Percentiles rank a stretch among this genome's conserved stretches.
Evolutionary conservation across 768 basidiomycete genomes (phyloP).

Genomic region (Trametes cubensis): DNA sequence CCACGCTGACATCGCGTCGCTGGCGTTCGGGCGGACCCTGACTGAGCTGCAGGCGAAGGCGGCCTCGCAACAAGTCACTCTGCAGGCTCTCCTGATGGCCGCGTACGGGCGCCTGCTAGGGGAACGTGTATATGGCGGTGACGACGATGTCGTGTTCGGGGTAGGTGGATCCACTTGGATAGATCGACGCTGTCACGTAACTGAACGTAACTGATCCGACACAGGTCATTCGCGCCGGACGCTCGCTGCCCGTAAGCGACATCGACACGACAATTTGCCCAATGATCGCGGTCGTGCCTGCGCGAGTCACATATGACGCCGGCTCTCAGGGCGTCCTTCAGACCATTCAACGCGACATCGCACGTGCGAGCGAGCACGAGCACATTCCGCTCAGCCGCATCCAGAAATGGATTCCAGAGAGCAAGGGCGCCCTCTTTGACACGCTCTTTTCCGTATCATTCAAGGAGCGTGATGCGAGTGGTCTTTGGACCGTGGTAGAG

Average conservation of each 20-base stretch:
- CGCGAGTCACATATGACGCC: conserved; percentile 28
- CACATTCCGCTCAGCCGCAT: conserved; percentile 35
- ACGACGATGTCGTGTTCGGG: conserved; percentile 37
- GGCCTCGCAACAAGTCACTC: conserved; percentile 32
- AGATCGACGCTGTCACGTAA: neutral
- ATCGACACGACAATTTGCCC: conserved; percentile 32
- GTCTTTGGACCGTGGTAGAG: conserved; percentile 31
- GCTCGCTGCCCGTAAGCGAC: conserved; percentile 32
- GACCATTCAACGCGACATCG: conserved; percentile 33
- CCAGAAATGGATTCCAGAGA: conserved; percentile 34
- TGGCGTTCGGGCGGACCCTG: conserved; percentile 21
- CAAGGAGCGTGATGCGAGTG: conserved; percentile 28
- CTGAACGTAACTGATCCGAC: neutral
- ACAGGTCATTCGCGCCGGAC: conserved; percentile 38
- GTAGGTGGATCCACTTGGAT: conserved; percentile 27
- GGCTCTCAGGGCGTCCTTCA: conserved; percentile 23
- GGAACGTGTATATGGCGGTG: conserved; percentile 24
- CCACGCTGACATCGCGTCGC: conserved; percentile 12
- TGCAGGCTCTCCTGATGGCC: conserved; percentile 36
- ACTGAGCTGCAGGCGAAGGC: conserved; percentile 28
- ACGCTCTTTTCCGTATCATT: conserved; percentile 36
- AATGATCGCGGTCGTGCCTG: conserved; percentile 35
- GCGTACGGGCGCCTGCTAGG: conserved; percentile 35
- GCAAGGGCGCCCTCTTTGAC: conserved; percentile 32
- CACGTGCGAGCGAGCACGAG: conserved; percentile 34